These are phyloP conservation scores for Ambrosia hybrid DNA, from an alignment of 140 eudicot species.

Conservation along the genomic window DNA sequence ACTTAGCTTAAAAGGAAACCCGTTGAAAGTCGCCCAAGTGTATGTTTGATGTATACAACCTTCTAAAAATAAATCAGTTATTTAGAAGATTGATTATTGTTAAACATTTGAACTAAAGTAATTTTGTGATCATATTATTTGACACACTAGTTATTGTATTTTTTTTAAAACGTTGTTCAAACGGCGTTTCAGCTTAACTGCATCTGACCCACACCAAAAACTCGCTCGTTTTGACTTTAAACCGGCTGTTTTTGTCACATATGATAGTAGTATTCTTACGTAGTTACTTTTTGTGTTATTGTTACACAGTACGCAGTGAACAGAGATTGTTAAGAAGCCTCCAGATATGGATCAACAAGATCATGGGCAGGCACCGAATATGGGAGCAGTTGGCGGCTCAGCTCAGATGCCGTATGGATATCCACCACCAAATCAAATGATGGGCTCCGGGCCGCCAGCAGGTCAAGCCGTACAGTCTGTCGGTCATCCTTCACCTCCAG, in stretches of 20 bases:
- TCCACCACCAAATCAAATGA: constrained; percentile 33
- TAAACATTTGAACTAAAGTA: too few species aligned
- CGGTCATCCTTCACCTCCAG: constrained; percentile 48
- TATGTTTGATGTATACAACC: neutral
- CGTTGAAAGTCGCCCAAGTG: too few species aligned
- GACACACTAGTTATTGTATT: too few species aligned
- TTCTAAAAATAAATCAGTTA: too few species aligned
- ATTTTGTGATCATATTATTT: too few species aligned
- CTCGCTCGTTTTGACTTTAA: too few species aligned
- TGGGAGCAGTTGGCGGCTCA: constrained; percentile 6
- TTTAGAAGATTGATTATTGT: too few species aligned
- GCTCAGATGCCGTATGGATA: constrained; percentile 30
- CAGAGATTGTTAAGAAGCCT: neutral
- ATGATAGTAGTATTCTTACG: neutral
- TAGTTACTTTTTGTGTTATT: neutral
- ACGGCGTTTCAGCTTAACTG: neutral
- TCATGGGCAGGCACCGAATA: constrained; percentile 18
- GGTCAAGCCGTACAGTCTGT: constrained; percentile 18
- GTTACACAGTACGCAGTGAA: neutral
- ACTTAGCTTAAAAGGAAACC: too few species aligned
- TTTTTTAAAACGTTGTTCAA: too few species aligned
- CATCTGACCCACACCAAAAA: neutral
- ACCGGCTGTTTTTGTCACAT: too few species aligned
- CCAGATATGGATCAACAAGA: constrained; percentile 30
- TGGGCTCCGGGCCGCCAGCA: constrained; percentile 16